Conservation (phyloP, 2,329 filamentous ascomycete species). For the Onygena corvina region DNA sequence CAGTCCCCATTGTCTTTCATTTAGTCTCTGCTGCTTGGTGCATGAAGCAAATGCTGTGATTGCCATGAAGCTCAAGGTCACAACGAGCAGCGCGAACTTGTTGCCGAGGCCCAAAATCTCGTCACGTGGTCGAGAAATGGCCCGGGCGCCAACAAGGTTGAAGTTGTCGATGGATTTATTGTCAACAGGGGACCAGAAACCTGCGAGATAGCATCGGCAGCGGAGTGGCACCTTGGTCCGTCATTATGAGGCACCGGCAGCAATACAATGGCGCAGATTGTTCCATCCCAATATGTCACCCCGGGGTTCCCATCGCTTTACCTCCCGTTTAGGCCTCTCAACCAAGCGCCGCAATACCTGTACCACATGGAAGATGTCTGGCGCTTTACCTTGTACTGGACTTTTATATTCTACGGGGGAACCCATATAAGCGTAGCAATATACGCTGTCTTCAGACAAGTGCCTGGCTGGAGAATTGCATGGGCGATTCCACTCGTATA, state of each 20-base stretch:
- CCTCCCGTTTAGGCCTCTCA: conserved; percentile 48
- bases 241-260: not conserved
- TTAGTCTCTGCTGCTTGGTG: not conserved
- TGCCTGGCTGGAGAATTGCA: conserved; percentile 38
- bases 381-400: conserved; percentile 82
- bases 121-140: conserved; percentile 1
- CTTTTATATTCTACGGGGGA: conserved; percentile 61
- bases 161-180: not conserved
- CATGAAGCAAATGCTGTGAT: not conserved
- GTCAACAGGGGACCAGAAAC: not conserved
- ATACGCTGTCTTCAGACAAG: conserved; percentile 63
- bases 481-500: conserved; percentile 65
- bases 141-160: not conserved
- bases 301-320: conserved; percentile 74
- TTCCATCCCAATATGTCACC: conserved; percentile 45
- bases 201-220: not conserved
- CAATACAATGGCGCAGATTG: not conserved
- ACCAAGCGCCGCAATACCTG: conserved; percentile 51
- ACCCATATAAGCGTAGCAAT: conserved; percentile 62
- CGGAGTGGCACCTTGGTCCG: not conserved
- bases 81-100: not conserved
- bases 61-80: not conserved
- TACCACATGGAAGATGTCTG: conserved; percentile 68
- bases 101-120: not conserved
- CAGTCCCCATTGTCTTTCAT: conserved; percentile 41